These are phyloP conservation scores for Botrytis fragariae DNA, from an alignment of 2,329 filamentous ascomycete species.

Conservation along the genomic window DNA sequence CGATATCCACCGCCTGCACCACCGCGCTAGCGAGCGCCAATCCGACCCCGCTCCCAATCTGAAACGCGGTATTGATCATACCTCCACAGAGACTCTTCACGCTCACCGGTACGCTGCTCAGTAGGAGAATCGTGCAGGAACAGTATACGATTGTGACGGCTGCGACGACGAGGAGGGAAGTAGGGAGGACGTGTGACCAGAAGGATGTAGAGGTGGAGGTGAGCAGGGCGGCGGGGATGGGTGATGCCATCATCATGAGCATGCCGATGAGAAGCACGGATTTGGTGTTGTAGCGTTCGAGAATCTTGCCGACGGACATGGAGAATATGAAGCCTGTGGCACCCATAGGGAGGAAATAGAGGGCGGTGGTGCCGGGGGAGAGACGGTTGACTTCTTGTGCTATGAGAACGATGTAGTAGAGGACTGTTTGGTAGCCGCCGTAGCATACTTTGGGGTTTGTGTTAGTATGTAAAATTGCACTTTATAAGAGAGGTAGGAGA, in stretches of 20 bases:
- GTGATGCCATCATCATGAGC: conserved; percentile 16
- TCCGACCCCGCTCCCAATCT: conserved; percentile 44
- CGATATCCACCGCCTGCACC: conserved; percentile 41
- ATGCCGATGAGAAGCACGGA: conserved; percentile 12
- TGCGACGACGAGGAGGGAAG: conserved; percentile 38
- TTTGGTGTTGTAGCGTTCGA: conserved; percentile 41
- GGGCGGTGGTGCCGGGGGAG: conserved; percentile 41
- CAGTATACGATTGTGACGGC: conserved; percentile 44
- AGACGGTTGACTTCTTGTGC: conserved; percentile 43
- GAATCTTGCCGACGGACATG: conserved; percentile 39
- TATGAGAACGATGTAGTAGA: conserved; percentile 45
- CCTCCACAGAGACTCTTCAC: conserved; percentile 44
- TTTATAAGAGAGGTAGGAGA: no score
- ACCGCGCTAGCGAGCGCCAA: conserved; percentile 43
- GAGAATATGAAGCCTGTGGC: conserved; percentile 41
- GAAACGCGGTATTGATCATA: conserved; percentile 45
- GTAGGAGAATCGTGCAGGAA: conserved; percentile 43
- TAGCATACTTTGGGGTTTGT: conserved; percentile 38
- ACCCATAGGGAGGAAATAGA: conserved; percentile 45
- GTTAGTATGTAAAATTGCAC: background rate
- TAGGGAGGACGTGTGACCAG: conserved; percentile 13
- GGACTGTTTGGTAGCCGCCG: conserved; percentile 44
- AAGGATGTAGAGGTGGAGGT: background rate
- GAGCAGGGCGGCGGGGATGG: conserved; percentile 10
- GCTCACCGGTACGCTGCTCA: conserved; percentile 43